Evolutionary conservation across 2,329 filamentous ascomycete species (phyloP).

Genomic region (Exophiala oligosperma): DNA sequence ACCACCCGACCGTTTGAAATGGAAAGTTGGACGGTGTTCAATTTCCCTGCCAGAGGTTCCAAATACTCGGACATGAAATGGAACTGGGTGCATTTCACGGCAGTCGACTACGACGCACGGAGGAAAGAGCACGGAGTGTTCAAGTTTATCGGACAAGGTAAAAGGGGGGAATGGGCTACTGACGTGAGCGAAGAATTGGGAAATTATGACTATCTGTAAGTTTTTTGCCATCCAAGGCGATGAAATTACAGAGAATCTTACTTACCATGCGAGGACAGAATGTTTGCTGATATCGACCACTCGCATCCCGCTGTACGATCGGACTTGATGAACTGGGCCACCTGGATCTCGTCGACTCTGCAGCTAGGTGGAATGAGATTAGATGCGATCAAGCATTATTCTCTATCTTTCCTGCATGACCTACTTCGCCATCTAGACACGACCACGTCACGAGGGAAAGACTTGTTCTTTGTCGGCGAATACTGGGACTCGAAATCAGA

Average conservation of each 20-base stretch:
- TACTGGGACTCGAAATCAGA: constrained; percentile 64
- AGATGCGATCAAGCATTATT: constrained; percentile 73
- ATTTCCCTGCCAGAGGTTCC: constrained; percentile 61
- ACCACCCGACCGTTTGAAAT: constrained; percentile 61
- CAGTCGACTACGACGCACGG: constrained; percentile 64
- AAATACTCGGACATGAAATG: constrained; percentile 64
- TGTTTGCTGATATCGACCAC: constrained; percentile 72
- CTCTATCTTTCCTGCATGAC: constrained; percentile 62
- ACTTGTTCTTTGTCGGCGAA: constrained; percentile 68
- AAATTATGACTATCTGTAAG: constrained; percentile 56
- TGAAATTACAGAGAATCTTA: no score
- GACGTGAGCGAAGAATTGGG: constrained; percentile 65
- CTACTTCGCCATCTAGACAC: constrained; percentile 61
- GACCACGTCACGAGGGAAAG: constrained; percentile 38
- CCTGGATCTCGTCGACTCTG: constrained; percentile 64
- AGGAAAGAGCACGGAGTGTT: constrained; percentile 59
- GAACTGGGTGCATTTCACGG: constrained; percentile 66
- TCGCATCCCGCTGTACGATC: constrained; percentile 61
- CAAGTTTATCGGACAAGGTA: constrained; percentile 60
- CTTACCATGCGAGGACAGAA: constrained; percentile 34
- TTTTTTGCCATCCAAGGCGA: no score
- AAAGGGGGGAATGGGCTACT: constrained; percentile 57
- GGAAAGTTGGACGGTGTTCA: constrained; percentile 66
- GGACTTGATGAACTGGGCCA: constrained; percentile 67
- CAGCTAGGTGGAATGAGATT: constrained; percentile 68